Conservation (phyloP, 2,329 filamentous ascomycete species). For the Colletotrichum karsti region DNA sequence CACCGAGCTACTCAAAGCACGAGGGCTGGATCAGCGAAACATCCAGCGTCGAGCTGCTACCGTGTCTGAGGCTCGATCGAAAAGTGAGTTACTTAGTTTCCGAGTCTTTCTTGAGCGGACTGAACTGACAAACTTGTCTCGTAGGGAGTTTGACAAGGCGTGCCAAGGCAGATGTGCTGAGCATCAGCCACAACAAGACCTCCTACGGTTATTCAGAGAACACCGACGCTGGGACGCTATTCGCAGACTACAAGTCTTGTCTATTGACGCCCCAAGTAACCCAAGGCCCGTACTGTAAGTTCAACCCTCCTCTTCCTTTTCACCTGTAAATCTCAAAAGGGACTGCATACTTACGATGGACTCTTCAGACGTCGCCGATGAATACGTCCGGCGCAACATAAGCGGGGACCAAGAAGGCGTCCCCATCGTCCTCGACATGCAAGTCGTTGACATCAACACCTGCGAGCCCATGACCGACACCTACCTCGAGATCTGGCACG, state of each 20-base stretch:
- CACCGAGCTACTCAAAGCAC: neutral
- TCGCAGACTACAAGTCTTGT: neutral
- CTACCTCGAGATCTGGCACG: constrained; percentile 30
- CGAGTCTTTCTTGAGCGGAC: no score
- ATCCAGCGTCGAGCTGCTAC: neutral
- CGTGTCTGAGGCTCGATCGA: neutral
- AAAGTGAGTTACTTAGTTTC: neutral
- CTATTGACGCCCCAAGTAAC: neutral
- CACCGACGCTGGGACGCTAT: neutral
- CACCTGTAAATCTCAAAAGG: no score
- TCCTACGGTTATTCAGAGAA: no score
- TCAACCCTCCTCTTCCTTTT: neutral
- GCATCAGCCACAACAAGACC: neutral
- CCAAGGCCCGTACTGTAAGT: neutral
- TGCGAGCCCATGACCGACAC: constrained; percentile 29
- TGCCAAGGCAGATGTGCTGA: neutral
- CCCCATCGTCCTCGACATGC: constrained; percentile 43
- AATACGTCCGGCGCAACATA: constrained; percentile 53
- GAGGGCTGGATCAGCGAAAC: neutral
- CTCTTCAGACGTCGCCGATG: constrained; percentile 44
- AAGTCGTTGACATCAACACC: constrained; percentile 32
- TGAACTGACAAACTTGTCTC: neutral
- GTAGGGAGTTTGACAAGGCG: neutral
- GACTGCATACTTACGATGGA: neutral
- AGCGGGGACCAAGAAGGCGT: constrained; percentile 50